phyloP scores from a whole-genome alignment of 2,329 filamentous ascomycete genomes.

The Colletotrichum melonis region DNA sequence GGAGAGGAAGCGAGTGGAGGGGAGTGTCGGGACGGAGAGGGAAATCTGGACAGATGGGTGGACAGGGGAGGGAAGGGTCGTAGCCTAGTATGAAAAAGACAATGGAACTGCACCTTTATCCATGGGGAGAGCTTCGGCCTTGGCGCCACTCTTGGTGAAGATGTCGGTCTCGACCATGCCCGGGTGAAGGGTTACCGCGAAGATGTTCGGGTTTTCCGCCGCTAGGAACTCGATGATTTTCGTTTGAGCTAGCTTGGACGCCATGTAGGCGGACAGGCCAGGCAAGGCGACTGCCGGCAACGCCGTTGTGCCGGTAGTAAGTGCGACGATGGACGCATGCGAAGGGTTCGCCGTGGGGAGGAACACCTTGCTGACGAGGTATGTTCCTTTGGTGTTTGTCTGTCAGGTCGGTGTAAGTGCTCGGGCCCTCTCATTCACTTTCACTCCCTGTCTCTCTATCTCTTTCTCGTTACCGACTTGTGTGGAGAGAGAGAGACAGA shows the following conservation, averaged over 20 bases:
- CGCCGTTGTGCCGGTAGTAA: constrained; percentile 38
- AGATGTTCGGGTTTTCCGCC: constrained; percentile 40
- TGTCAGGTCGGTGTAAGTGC: constrained; percentile 6
- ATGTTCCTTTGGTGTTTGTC: constrained; percentile 62
- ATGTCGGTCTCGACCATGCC: constrained; percentile 40
- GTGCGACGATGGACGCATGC: constrained; percentile 35
- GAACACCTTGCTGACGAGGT: constrained; percentile 57
- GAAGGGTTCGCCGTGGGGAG: constrained; percentile 48
- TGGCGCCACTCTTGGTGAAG: constrained; percentile 39
- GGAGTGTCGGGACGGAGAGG: background rate
- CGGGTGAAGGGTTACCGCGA: constrained; percentile 39
- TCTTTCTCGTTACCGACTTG: background rate
- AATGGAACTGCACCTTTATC: constrained; percentile 35
- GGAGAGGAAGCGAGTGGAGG: background rate
- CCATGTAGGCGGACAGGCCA: constrained; percentile 35
- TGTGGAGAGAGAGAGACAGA: background rate
- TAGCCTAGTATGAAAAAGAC: background rate
- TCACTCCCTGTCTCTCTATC: background rate
- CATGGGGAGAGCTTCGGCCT: constrained; percentile 38
- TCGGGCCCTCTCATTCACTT: background rate
- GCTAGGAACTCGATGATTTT: constrained; percentile 42
- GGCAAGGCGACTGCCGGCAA: constrained; percentile 35
- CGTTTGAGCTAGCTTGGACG: constrained; percentile 44
- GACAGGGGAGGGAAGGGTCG: no score
- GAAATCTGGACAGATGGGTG: background rate